phyloP scores from a whole-genome alignment of 805 yeast genomes.

The Hanseniaspora pseudoguilliermondii region DNA sequence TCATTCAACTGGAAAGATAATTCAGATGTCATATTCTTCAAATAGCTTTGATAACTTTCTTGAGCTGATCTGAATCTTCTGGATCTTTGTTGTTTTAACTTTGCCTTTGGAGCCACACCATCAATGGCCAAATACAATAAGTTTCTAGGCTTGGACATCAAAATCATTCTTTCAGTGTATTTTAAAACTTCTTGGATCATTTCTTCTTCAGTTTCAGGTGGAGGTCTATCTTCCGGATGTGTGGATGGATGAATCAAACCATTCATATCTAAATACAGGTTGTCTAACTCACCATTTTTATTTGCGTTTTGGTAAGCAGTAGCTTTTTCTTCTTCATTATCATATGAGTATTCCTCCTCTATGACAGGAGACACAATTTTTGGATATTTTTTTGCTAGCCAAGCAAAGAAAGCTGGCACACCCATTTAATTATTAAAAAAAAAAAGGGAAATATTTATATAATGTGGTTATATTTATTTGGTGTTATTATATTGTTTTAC shows the following conservation, averaged over 20 bases:
- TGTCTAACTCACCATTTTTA: slow-evolving; percentile 92
- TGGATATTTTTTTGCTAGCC: slow-evolving; percentile 89
- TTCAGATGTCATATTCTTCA: slow-evolving; percentile 21
- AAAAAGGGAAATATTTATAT: neutral
- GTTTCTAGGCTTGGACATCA: slow-evolving; percentile 91
- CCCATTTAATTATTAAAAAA: slow-evolving; percentile 41
- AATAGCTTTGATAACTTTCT: slow-evolving; percentile 63
- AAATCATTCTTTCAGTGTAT: slow-evolving; percentile 81
- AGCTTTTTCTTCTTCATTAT: slow-evolving; percentile 40
- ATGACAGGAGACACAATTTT: slow-evolving; percentile 83
- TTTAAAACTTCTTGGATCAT: slow-evolving; percentile 89
- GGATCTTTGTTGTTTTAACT: slow-evolving; percentile 93
- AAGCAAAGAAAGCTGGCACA: slow-evolving; percentile 94
- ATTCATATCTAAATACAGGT: slow-evolving; percentile 90
- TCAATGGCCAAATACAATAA: slow-evolving; percentile 91
- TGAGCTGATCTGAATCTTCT: slow-evolving; percentile 85
- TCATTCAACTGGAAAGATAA: slow-evolving; percentile 37
- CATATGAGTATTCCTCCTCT: slow-evolving; percentile 50
- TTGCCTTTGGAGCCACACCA: slow-evolving; percentile 98
- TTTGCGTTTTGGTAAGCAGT: slow-evolving; percentile 66
- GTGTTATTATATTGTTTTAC: neutral
- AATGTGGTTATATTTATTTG: neutral
- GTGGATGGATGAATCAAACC: slow-evolving; percentile 99
- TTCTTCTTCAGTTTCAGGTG: slow-evolving; percentile 93
- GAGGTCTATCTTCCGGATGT: slow-evolving; percentile 91